Base-by-base conservation (phyloP, 768 basidiomycete species). In the Lentinula sp. region DNA sequence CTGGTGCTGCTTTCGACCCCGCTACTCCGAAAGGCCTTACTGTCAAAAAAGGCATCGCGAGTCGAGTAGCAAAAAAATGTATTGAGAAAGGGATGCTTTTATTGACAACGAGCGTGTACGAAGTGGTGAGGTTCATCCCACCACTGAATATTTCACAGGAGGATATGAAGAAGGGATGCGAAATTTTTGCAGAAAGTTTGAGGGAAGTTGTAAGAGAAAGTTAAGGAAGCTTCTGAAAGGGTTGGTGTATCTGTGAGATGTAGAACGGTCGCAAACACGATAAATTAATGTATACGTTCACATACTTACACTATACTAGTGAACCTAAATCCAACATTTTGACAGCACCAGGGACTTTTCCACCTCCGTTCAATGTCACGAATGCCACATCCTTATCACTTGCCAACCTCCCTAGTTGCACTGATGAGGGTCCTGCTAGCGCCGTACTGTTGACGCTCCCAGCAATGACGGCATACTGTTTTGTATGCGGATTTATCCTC, bases 111-210 rank as follows among this genome's bases (percentile, higher is more conserved):
- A 92, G 89, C 55, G 80, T 91, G 28, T 95, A 90, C 71, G 89
- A 95, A 71, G 88, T 89, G 13, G 77, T 97, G 61, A 80, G 95
- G 68, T 97, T 98, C 78, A 98, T 98, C 67, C 96, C 96, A 4
- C 84, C 96, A 15, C 73, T 98, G 67, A 95, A 93, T 69, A 83
- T 96, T 63, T 83, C 80, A 23, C 72, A 84, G 71, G 82, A 79
- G 70, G 93, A 98, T 70, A 74, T 97, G 76, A 78, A 74, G 66
- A 84, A 85, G 69, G 90, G 90, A 0, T 78, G 76, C 61, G 68
- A 71, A 42, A 85, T 91, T 31, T 92, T 93, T 70, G 76, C 68
- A 37, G 81, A 89, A 68, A 84, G 90, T 8, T 81, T 94, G n/a
- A 8, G 93, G 78, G 32, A 98, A 82, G 34, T 97, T 83, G 28